A percentile compares a stretch with the other conserved stretches of the same genome.
Evolutionary conservation across 805 yeast genomes (phyloP).

Genomic region (Sugiyamaella qingdaonensis): DNA sequence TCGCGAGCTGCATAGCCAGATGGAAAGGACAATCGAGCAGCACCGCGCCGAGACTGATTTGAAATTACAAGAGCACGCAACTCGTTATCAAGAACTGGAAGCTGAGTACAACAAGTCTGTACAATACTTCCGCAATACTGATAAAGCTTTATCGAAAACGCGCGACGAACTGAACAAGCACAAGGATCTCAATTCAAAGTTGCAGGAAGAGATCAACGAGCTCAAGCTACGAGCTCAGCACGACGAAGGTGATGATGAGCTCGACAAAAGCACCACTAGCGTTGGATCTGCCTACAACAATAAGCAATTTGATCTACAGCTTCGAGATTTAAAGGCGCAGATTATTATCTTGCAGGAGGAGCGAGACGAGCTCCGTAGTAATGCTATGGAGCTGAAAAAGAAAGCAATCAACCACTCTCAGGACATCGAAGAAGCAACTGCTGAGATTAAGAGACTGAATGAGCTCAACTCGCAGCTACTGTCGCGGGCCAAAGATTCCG

Average conservation of each 20-base stretch:
- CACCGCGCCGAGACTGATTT: conserved; percentile 17
- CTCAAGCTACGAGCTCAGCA: conserved; percentile 50
- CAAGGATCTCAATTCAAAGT: conserved; percentile 50
- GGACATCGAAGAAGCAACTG: conserved; percentile 21
- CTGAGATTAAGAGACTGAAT: conserved; percentile 12
- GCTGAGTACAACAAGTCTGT: conserved; percentile 67
- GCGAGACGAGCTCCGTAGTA: conserved; percentile 58
- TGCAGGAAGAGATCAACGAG: conserved; percentile 66
- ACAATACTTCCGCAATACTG: conserved; percentile 67
- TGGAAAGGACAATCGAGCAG: conserved; percentile 16
- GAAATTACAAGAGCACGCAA: conserved; percentile 21
- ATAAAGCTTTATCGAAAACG: conserved; percentile 66
- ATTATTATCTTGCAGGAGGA: conserved; percentile 76
- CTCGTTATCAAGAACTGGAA: conserved; percentile 45
- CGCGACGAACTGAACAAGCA: conserved; percentile 66
- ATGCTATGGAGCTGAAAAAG: conserved; percentile 29
- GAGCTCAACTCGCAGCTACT: conserved; percentile 10
- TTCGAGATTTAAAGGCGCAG: conserved; percentile 82
- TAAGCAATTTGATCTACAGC: conserved; percentile 66
- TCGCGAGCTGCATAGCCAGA: background rate
- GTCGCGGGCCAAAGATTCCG: conserved; percentile 11
- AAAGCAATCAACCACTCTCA: conserved; percentile 26
- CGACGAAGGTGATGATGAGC: conserved; percentile 20
- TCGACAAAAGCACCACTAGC: conserved; percentile 31
- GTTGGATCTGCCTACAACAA: conserved; percentile 26